Evolutionary conservation across 495 filamentous ascomycete genomes (phyloP), one percentile per base, ranked within the genome.

Genomic region (Oidiodendron maius): DNA sequence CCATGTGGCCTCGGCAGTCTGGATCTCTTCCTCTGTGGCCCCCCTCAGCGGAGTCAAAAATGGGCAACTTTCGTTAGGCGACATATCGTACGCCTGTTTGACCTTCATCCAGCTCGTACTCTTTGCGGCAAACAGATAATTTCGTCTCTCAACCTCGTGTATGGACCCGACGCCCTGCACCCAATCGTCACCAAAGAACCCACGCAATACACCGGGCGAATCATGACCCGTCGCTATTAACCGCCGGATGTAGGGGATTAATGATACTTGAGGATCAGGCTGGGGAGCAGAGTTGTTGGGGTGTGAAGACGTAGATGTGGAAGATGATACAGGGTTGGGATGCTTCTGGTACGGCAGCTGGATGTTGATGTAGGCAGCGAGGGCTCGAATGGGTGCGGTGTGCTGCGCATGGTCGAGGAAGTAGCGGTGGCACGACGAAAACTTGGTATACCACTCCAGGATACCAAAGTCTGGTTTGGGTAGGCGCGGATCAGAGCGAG

Each of bases 151-250:
- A 58, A 84, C 82, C 60, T 96, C 89, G 61, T 95, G 87, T 26
- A 96, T 62, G 3, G 83, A 79, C 0, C 87, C 86, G 26, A 97
- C 71, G 2, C 93, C 93, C 8, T 71, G 61, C 13, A 69, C 63
- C 87, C 90, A 98, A 57, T 95, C 86, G 52, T 96, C 87, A 5
- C 93, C 93, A 59, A 98, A 98, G 70, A 95, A 95, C 25, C 90
- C 88, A 58, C 95, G 89, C 50, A 98, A 68, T 3, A 97, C 80
- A 1, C 81, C 83, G 0, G 86, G 86, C 38, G 80, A 78, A 62
- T 96, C 93, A 68, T 91, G 90, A 8, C 89, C 93, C 1, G 91
- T 96, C 4, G 89, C 89, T 28, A 97, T 83, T 1, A 97, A 73
- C 13, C 93, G 87, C 32, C 91, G 85, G 44, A 97, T 78, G 67